Evolutionary conservation across 192 early-diverging fungal species (phyloP).

Genomic region (Backusella liffmaniae): DNA sequence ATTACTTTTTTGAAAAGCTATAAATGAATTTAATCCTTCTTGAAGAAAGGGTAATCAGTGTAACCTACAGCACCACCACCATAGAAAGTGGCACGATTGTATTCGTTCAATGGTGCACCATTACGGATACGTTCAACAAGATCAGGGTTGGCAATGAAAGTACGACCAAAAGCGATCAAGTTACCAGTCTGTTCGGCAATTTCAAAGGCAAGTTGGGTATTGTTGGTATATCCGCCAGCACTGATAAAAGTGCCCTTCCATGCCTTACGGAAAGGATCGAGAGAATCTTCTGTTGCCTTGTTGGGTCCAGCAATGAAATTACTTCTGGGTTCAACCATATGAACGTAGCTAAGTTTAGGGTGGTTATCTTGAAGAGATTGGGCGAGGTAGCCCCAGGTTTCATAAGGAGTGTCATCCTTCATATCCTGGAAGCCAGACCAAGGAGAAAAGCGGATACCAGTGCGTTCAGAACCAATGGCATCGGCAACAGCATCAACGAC

Average conservation of each 20-base stretch:
- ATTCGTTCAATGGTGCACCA: constrained; percentile 19
- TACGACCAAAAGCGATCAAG: constrained; percentile 34
- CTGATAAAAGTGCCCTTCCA: constrained; percentile 25
- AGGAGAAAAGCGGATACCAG: constrained; percentile 36
- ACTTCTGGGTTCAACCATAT: constrained; percentile 31
- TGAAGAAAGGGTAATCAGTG: constrained; percentile 32
- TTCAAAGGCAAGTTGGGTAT: background rate
- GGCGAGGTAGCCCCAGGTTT: constrained; percentile 28
- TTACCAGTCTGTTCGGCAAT: constrained; percentile 5
- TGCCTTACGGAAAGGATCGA: constrained; percentile 21
- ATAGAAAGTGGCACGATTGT: constrained; percentile 33
- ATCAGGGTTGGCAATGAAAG: constrained; percentile 40
- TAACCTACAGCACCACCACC: constrained; percentile 15
- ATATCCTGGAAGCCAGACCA: constrained; percentile 35
- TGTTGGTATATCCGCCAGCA: constrained; percentile 17
- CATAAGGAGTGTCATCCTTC: constrained; percentile 28
- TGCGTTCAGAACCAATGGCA: constrained; percentile 31
- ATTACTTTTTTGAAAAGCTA: background rate
- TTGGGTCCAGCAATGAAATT: constrained; percentile 51
- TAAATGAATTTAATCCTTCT: background rate
- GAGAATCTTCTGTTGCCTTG: background rate
- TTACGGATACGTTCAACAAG: constrained; percentile 28
- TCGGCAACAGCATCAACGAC: constrained; percentile 25
- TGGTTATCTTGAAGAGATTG: constrained; percentile 22
- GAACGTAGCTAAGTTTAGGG: constrained; percentile 33